Percentiles rank a stretch among this genome's conserved stretches.
phyloP scores from a whole-genome alignment of 1,284 basidiomycete genomes.

The Leccinum solheimii region DNA sequence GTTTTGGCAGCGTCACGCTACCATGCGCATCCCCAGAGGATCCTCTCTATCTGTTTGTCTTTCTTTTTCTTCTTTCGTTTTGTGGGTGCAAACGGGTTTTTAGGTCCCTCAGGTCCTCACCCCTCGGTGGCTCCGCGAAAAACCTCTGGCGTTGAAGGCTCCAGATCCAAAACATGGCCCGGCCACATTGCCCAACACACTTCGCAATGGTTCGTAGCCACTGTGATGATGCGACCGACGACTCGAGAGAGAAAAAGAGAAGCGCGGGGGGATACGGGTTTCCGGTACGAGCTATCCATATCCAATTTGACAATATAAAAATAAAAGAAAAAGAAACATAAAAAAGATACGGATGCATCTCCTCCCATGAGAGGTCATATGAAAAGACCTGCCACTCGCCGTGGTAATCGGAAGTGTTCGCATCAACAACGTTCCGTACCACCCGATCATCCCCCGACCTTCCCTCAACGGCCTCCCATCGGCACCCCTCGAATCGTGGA shows the following conservation, averaged over 20 bases:
- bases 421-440: constrained; percentile 17
- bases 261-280: constrained; percentile 5
- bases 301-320: constrained; percentile 16
- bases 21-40: constrained; percentile 9
- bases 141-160: constrained; percentile 7
- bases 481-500: constrained; percentile 1
- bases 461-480: constrained; percentile 3
- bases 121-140: constrained; percentile 9
- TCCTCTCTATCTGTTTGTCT: background rate
- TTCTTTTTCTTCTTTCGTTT: background rate
- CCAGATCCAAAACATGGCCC: constrained; percentile 19
- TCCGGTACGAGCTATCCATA: constrained; percentile 20
- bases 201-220: background rate
- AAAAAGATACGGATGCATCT: constrained; percentile 5
- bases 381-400: constrained; percentile 16
- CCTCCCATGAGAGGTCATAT: constrained; percentile 28
- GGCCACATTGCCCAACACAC: constrained; percentile 3
- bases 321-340: background rate
- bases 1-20: constrained; percentile 5
- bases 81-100: constrained; percentile 2
- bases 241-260: background rate
- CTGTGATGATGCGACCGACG: background rate
- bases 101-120: constrained; percentile 2
- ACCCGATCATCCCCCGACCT: constrained; percentile 14
- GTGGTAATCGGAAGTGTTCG: constrained; percentile 27